Evolutionary conservation across 305 asterid genomes (phyloP).

Genomic region (Solanum aculeatissimum): DNA sequence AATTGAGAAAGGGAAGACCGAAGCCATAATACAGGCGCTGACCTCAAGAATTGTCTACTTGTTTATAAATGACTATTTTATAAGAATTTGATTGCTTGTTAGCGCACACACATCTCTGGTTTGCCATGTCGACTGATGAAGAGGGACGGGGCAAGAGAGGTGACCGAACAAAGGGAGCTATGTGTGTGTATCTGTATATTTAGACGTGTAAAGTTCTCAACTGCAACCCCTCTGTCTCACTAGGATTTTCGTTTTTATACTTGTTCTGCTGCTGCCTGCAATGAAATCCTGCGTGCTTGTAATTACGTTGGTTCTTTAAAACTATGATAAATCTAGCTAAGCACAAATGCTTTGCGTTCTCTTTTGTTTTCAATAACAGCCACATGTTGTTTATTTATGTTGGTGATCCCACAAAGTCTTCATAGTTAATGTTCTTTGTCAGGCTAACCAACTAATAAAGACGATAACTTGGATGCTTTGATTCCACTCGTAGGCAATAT

Average conservation of each 20-base stretch:
- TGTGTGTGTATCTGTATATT: background rate
- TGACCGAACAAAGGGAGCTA: background rate
- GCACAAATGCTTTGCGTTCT: background rate
- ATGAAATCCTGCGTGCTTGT: background rate
- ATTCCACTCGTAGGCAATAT: background rate
- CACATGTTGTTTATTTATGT: background rate
- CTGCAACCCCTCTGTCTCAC: background rate
- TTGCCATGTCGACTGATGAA: background rate
- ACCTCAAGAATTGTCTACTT: background rate
- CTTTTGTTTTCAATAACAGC: background rate
- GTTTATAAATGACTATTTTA: background rate
- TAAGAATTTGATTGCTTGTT: background rate
- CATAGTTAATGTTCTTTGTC: background rate
- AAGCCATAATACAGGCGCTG: background rate
- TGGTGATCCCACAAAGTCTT: background rate
- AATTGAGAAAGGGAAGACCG: background rate
- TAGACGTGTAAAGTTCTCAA: background rate
- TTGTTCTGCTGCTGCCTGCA: background rate
- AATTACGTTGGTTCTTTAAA: background rate
- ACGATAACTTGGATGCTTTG: background rate
- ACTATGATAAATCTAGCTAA: background rate
- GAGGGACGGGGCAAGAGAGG: background rate
- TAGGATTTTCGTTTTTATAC: background rate
- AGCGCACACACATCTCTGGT: background rate
- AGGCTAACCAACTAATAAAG: background rate